Evolutionary conservation across 768 basidiomycete genomes (phyloP).

Genomic region (Termitomyces sp.): DNA sequence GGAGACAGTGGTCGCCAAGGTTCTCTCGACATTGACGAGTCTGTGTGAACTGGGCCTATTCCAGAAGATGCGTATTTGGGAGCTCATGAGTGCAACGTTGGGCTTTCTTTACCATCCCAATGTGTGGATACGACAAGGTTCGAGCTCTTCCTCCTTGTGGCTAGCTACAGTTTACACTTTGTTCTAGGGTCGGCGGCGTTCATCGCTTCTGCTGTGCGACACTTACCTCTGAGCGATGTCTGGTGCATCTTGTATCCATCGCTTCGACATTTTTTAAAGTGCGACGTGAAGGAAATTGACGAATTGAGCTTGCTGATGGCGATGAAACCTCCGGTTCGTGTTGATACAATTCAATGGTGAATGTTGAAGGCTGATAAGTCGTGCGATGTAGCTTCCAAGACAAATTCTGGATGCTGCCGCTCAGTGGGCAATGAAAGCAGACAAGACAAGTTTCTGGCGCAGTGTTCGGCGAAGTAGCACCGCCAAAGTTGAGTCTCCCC

Average conservation of each 20-base stretch:
- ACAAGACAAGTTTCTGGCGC: slow-evolving; percentile 80
- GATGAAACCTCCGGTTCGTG: slow-evolving; percentile 74
- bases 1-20: slow-evolving; percentile 89
- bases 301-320: slow-evolving; percentile 72
- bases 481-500: slow-evolving; percentile 59
- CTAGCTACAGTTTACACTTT: not conserved
- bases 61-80: slow-evolving; percentile 96
- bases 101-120: slow-evolving; percentile 96
- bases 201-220: slow-evolving; percentile 79
- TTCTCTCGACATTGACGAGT: slow-evolving; percentile 82
- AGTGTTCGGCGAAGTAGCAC: slow-evolving; percentile 38
- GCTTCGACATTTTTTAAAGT: slow-evolving; percentile 78
- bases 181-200: slow-evolving; percentile 77
- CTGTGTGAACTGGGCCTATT: slow-evolving; percentile 88
- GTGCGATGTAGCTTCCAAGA: slow-evolving; percentile 50
- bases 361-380: not conserved
- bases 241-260: slow-evolving; percentile 98
- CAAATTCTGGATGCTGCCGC: slow-evolving; percentile 83
- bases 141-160: slow-evolving; percentile 4
- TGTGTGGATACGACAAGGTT: slow-evolving; percentile 92
- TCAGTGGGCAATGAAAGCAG: slow-evolving; percentile 83
- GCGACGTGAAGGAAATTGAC: slow-evolving; percentile 73
- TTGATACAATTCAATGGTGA: not conserved
- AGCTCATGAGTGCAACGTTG: slow-evolving; percentile 82
- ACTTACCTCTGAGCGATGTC: slow-evolving; percentile 82